These are phyloP conservation scores for Silene vulgaris DNA, from an alignment of 179 eudicot genomes.

Conservation along the genomic window DNA sequence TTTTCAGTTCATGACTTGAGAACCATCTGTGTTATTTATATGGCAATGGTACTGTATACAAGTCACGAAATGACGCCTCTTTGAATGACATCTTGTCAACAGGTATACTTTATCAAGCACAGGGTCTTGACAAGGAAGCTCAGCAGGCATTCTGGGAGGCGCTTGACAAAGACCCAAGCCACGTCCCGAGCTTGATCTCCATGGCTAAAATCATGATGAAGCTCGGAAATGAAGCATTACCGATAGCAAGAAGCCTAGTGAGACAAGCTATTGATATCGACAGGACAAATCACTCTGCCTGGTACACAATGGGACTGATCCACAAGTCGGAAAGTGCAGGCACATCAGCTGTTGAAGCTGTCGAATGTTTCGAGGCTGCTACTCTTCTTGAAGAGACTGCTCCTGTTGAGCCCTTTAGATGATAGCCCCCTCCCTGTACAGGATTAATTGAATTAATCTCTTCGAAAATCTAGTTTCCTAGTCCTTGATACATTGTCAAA, in stretches of 20 bases:
- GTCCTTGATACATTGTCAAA: conserved; percentile 10
- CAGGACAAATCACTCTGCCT: conserved; percentile 58
- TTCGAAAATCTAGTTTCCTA: conserved; percentile 1
- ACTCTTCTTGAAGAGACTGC: conserved; percentile 57
- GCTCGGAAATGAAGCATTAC: conserved; percentile 35
- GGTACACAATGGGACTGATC: conserved; percentile 70
- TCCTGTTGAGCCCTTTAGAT: conserved; percentile 83
- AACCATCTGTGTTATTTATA: background rate
- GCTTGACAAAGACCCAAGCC: conserved; percentile 62
- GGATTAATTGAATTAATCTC: conserved; percentile 13
- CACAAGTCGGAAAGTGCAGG: conserved; percentile 45
- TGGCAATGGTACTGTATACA: background rate
- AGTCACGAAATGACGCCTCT: background rate
- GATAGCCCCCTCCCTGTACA: conserved; percentile 26
- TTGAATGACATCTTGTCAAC: background rate
- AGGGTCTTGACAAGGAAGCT: conserved; percentile 60
- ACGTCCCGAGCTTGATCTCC: conserved; percentile 70
- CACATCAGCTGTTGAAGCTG: conserved; percentile 28
- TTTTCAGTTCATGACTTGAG: background rate
- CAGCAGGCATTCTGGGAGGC: conserved; percentile 50
- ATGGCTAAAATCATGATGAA: conserved; percentile 47
- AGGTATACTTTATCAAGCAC: conserved; percentile 68
- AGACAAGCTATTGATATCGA: conserved; percentile 64
- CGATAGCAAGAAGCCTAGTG: conserved; percentile 51
- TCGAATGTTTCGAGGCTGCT: conserved; percentile 53